Evolutionary conservation across 345 rosid genomes (phyloP), one percentile per base, ranked within the genome.

Genomic region (Syzygium aromaticum): DNA sequence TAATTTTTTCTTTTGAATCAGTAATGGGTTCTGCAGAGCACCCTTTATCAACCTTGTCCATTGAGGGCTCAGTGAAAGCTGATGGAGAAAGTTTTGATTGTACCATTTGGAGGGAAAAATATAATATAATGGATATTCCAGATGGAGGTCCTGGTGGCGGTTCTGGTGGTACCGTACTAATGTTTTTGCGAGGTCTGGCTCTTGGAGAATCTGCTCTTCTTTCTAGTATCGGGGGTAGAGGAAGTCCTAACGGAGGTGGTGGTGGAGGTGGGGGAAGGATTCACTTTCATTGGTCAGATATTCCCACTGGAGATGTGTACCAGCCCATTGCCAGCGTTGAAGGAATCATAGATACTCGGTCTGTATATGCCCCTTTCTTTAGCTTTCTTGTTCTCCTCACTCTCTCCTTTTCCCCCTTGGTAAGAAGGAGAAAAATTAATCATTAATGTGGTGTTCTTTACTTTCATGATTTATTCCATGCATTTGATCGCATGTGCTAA

Each of bases 201-300:
- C 87, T 96, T 90, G 93, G 91, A 27, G 92, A 92, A 89, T 88
- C 92, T 89, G 96, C 99, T 87, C 33, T 91, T 89, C 96, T 98
- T 92, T 98, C 99, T 73, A 95, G 94, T 91, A 93, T 88, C 87
- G 99, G 99, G 87, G 99, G 99, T 43, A 89, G 92, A 88, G 99
- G 98, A 78, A 93, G 97, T 89, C 94, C 93, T n/a, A 77, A 89
- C 51, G 97, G 99, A 61, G 91, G 94, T 84, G 99, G 98, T 82
- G 99, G 99, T 30, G 99, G 99, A 15, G 98, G 99, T 59, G 99
- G 99, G 85, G 99, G 99, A 88, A 96, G 99, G 93, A 94, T 98
- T 94, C 99, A 96, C 91, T 95, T 98, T 91, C 99, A 96, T 88
- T 98, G 99, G 99, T 93, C 98, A 16, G 94, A 98, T 89, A 95